Conservation (phyloP, 2,329 filamentous ascomycete species). For the Penicillium occitanis region DNA sequence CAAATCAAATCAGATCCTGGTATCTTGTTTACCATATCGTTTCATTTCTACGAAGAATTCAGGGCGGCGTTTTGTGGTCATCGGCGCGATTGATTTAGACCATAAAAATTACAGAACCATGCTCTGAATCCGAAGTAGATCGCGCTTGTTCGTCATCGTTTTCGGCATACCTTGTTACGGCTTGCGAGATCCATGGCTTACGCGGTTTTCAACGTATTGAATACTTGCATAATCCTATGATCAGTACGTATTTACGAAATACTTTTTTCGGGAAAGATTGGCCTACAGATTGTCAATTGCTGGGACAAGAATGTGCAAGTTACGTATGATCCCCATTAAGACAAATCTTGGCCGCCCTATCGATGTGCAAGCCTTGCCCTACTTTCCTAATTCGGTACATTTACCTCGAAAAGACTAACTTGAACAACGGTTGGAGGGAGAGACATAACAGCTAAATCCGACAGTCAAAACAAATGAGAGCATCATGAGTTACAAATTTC, state of each 20-base stretch:
- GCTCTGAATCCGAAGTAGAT: background rate
- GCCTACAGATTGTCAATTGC: background rate
- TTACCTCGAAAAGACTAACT: background rate
- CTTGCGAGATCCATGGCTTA: background rate
- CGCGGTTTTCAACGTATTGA: background rate
- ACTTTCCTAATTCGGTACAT: background rate
- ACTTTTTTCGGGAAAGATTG: background rate
- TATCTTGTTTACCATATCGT: background rate
- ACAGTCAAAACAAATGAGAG: background rate
- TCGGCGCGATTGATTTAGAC: background rate
- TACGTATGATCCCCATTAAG: background rate
- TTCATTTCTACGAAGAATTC: background rate
- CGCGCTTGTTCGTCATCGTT: background rate
- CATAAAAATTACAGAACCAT: background rate
- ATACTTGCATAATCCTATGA: background rate
- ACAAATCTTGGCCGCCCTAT: background rate
- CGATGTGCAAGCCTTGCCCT: background rate
- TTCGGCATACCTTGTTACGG: background rate
- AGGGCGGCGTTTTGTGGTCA: background rate
- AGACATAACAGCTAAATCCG: background rate
- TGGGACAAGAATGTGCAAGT: background rate
- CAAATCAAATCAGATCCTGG: background rate
- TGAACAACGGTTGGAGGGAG: background rate
- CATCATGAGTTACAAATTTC: background rate
- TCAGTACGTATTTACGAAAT: background rate